phyloP scores from a whole-genome alignment of 2,329 filamentous ascomycete genomes.

The Diaporthe amygdali region DNA sequence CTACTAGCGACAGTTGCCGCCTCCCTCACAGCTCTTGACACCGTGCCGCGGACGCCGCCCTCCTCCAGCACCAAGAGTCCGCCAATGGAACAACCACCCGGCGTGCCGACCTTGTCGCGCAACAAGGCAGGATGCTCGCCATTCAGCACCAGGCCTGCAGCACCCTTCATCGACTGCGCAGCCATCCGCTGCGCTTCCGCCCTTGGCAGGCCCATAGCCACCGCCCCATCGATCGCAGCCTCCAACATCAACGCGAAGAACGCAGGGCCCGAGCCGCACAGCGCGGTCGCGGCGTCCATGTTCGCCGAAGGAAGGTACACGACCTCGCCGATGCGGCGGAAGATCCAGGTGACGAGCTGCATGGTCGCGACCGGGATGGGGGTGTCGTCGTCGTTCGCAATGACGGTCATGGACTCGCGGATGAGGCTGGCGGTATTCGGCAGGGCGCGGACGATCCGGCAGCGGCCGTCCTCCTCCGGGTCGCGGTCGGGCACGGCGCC shows the following conservation, averaged over 20 bases:
- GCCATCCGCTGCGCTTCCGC: slow-evolving; percentile 78
- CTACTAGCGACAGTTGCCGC: slow-evolving; percentile 73
- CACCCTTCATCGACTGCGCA: slow-evolving; percentile 78
- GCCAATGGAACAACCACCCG: slow-evolving; percentile 79
- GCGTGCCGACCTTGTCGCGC: slow-evolving; percentile 77
- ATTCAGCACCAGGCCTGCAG: slow-evolving; percentile 69
- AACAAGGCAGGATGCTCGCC: slow-evolving; percentile 79
- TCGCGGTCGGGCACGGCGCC: slow-evolving; percentile 54
- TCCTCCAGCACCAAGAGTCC: slow-evolving; percentile 78
- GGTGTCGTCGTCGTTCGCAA: slow-evolving; percentile 66
- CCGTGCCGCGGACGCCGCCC: slow-evolving; percentile 68
- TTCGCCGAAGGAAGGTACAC: slow-evolving; percentile 68
- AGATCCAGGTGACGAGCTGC: slow-evolving; percentile 75
- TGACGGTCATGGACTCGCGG: slow-evolving; percentile 82
- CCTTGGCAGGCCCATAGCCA: slow-evolving; percentile 78
- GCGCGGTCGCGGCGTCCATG: slow-evolving; percentile 77
- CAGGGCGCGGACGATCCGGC: slow-evolving; percentile 78
- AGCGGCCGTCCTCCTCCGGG: slow-evolving; percentile 53
- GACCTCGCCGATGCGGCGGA: slow-evolving; percentile 74
- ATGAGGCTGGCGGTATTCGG: slow-evolving; percentile 84
- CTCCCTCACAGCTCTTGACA: slow-evolving; percentile 73
- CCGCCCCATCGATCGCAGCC: slow-evolving; percentile 76
- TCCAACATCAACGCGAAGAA: slow-evolving; percentile 80
- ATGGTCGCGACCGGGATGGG: slow-evolving; percentile 55
- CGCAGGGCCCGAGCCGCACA: slow-evolving; percentile 77